Conservation (phyloP, 139 green algal species). For the Chlamydomonas incerta region DNA sequence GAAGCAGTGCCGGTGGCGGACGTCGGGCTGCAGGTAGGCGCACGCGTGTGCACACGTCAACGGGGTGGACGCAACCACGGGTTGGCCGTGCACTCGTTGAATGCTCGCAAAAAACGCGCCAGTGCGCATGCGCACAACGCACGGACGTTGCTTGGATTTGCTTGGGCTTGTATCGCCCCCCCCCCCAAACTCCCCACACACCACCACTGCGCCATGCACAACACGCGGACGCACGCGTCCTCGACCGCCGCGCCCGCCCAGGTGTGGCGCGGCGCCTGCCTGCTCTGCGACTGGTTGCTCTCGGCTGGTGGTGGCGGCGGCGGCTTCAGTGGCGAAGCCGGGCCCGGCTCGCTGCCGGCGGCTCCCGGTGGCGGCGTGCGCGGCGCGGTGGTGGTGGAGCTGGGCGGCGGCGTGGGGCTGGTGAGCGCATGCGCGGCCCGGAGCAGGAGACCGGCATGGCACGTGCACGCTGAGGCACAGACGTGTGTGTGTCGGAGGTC, state of each 20-base stretch:
- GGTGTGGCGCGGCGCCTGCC: slow-evolving; percentile 35
- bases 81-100: too few species aligned
- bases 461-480: too few species aligned
- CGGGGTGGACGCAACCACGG: too few species aligned
- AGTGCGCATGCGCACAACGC: neutral
- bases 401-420: slow-evolving; percentile 40
- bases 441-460: too few species aligned
- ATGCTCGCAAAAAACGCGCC: neutral
- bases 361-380: neutral
- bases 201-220: neutral
- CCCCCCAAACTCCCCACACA: neutral
- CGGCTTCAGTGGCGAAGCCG: neutral
- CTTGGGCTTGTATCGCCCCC: too few species aligned
- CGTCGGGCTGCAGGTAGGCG: slow-evolving; percentile 10
- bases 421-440: too few species aligned
- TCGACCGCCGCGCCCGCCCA: too few species aligned
- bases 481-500: too few species aligned
- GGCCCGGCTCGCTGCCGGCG: neutral
- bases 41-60: neutral
- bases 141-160: too few species aligned
- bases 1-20: neutral
- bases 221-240: too few species aligned
- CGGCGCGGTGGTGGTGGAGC: neutral
- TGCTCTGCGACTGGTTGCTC: slow-evolving; percentile 36
- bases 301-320: too few species aligned